Evolutionary conservation across 1,284 basidiomycete species (phyloP).

Genomic region (Leccinum angustisporum): DNA sequence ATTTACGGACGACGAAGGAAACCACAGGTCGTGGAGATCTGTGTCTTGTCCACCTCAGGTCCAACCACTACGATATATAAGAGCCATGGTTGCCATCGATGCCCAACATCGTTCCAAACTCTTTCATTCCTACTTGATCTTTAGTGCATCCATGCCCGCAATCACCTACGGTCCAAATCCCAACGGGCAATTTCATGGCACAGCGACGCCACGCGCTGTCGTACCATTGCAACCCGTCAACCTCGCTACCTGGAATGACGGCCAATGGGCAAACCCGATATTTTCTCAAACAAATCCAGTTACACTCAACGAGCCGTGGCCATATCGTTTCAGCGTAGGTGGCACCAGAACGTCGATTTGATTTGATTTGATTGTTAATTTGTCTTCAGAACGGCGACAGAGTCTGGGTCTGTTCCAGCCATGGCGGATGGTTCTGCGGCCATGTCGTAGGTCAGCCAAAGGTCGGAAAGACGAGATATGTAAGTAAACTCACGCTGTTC

Average conservation of each 20-base stretch:
- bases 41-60: constrained; percentile 11
- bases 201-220: not conserved
- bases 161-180: not conserved
- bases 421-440: constrained; percentile 50
- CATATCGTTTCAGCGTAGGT: constrained; percentile 50
- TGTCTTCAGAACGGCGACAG: constrained; percentile 42
- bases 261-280: constrained; percentile 15
- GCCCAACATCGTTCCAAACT: not conserved
- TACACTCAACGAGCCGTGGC: constrained; percentile 52
- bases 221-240: constrained; percentile 23
- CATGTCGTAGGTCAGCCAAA: constrained; percentile 44
- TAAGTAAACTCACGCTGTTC: constrained; percentile 27
- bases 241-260: constrained; percentile 29
- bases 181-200: not conserved
- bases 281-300: constrained; percentile 37
- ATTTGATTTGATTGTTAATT: not conserved
- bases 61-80: constrained; percentile 21
- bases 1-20: constrained; percentile 18
- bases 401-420: constrained; percentile 53
- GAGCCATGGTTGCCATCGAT: not conserved
- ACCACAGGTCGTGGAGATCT: constrained; percentile 14
- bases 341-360: not conserved
- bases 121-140: not conserved
- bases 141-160: constrained; percentile 3
- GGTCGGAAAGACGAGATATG: constrained; percentile 46